Conservation (phyloP, 768 basidiomycete genomes). For the Trametes villosa region DNA sequence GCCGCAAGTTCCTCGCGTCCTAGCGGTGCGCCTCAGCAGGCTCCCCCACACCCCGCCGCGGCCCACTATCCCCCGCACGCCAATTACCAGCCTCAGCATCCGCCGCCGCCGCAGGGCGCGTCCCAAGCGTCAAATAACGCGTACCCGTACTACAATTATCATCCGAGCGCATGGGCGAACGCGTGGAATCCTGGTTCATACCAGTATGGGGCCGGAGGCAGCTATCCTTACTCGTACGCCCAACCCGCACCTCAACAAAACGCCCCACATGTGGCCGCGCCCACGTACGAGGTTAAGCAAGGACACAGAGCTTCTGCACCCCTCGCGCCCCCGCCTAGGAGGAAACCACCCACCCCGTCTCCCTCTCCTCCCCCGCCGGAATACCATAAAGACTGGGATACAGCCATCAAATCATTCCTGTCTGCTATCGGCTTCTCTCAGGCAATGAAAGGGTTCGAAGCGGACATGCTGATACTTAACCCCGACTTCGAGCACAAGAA, state of each 20-base stretch:
- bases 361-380: conserved; percentile 43
- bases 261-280: neutral
- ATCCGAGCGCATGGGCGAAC: conserved; percentile 28
- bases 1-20: neutral
- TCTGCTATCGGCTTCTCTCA: conserved; percentile 58
- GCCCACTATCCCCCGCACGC: conserved; percentile 2
- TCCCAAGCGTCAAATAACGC: neutral
- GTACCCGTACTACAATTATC: conserved; percentile 30
- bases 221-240: conserved; percentile 20
- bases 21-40: neutral
- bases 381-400: conserved; percentile 66
- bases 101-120: neutral
- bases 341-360: conserved; percentile 33
- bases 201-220: conserved; percentile 16
- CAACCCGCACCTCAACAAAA: neutral
- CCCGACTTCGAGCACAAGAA: conserved; percentile 61
- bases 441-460: conserved; percentile 63
- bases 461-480: conserved; percentile 76
- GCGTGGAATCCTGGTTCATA: conserved; percentile 22
- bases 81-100: conserved; percentile 4
- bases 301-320: neutral
- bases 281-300: neutral
- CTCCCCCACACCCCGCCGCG: neutral
- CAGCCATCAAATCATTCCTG: conserved; percentile 57
- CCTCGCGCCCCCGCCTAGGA: neutral